Conservation (phyloP, 169 alveolate genomes). For the Eimeria praecox region DNA sequence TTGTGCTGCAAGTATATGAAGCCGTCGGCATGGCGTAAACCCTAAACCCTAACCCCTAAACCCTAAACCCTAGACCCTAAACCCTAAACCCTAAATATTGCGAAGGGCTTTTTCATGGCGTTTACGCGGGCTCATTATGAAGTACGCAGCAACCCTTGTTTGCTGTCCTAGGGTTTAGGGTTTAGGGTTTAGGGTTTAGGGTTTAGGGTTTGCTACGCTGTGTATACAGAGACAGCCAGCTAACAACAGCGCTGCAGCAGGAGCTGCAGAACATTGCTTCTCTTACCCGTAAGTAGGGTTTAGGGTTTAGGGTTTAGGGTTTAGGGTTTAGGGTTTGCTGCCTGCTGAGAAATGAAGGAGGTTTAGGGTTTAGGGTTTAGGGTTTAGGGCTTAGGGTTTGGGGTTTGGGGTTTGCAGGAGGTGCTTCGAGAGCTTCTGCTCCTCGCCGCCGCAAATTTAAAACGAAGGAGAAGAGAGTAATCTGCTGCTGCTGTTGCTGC, state of each 20-base stretch:
- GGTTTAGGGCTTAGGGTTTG: slow-evolving; percentile 7
- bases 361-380: slow-evolving; percentile 11
- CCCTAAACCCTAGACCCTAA: slow-evolving; percentile 29
- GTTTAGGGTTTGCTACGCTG: slow-evolving; percentile 8
- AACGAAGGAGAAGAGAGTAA: slow-evolving; percentile 52
- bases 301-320: slow-evolving; percentile 21
- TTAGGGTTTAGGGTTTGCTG: background rate
- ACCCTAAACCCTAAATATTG: background rate
- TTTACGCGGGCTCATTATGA: background rate
- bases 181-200: slow-evolving; percentile 45
- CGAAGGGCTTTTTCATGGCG: background rate
- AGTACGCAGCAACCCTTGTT: too few relatives aligned
- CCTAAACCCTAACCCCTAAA: background rate
- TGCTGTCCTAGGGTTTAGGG: background rate
- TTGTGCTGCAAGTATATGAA: background rate
- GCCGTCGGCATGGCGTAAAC: background rate
- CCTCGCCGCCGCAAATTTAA: too few relatives aligned
- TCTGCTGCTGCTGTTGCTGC: slow-evolving; percentile 40
- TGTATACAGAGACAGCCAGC: too few relatives aligned
- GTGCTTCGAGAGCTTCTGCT: too few relatives aligned
- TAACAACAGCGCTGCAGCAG: too few relatives aligned
- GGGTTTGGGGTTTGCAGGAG: too few relatives aligned
- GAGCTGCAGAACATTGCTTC: too few relatives aligned
- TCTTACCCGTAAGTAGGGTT: background rate
- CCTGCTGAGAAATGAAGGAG: background rate